Evolutionary conservation across 2,329 filamentous ascomycete species (phyloP), one percentile per base, ranked within the genome.

Genomic region (Beauveria caledonica): DNA sequence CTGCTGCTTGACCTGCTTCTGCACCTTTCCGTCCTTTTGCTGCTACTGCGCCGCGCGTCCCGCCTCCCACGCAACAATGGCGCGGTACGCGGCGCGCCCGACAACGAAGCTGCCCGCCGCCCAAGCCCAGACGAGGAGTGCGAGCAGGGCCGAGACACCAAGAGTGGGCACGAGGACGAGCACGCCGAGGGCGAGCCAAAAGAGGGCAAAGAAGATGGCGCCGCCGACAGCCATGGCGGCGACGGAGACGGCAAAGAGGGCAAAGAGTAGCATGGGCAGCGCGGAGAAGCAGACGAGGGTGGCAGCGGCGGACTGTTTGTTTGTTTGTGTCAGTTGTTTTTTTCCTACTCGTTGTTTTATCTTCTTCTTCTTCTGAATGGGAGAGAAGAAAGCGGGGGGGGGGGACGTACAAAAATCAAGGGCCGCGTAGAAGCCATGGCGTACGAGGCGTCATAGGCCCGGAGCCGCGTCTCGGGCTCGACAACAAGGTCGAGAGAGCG

Each of bases 91-190:
- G 74, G 77, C 80, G 54, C 76, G 75, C 3, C 72, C 75, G 44
- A 77, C 67, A 55, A 80, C 39, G 69, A 86, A 92, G 52, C 79
- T 81, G 15, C 78, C 81, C 9, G 88, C 74, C 8, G 80, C 85
- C 84, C 86, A 89, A 19, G 82, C 72, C 83, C 89, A 93, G 63
- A 87, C 73, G 62, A 86, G 79, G 1, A 85, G 74, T 5, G 84
- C 88, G 23, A 85, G 71, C 52, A 80, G 80, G 13, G 81, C 84
- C 3, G 87, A 86, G 63, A 90, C 71, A 71, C 89, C 82, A 42
- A 93, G 74, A 0, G 85, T 81, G 1, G 89, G 89, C 0, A 90
- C 74, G 17, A 94, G 79, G 45, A 92, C 69, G 52, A 90, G 70
- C 11, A 89, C 75, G 2, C 86, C 87, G 49, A 90, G 71, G 55